Evolutionary conservation across 2,329 filamentous ascomycete species (phyloP).

Genomic region (Penicillium sp.): DNA sequence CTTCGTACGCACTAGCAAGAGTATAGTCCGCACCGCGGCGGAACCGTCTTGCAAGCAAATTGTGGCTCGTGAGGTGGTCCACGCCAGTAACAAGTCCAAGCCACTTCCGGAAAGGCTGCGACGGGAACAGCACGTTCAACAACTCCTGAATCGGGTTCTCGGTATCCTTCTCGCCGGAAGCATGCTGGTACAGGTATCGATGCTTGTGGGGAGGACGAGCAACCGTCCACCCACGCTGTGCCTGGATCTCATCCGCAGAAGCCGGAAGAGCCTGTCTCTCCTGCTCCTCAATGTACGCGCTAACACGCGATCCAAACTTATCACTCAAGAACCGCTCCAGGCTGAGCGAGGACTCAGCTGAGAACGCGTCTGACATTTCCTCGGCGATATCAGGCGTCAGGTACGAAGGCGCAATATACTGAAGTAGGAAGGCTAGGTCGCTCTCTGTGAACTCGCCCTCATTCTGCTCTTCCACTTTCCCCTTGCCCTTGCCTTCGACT

Average conservation of each 20-base stretch:
- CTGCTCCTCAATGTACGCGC: slow-evolving; percentile 66
- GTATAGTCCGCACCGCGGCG: slow-evolving; percentile 87
- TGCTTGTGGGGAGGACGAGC: slow-evolving; percentile 93
- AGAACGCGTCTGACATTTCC: slow-evolving; percentile 75
- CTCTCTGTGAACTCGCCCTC: slow-evolving; percentile 66
- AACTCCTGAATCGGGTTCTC: slow-evolving; percentile 68
- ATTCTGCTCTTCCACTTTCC: slow-evolving; percentile 50
- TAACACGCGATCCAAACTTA: slow-evolving; percentile 73
- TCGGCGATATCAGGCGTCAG: slow-evolving; percentile 89
- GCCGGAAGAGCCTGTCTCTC: slow-evolving; percentile 52
- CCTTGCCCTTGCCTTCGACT: slow-evolving; percentile 39
- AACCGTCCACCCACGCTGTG: slow-evolving; percentile 66
- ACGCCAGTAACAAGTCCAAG: slow-evolving; percentile 78
- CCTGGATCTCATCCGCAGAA: slow-evolving; percentile 57
- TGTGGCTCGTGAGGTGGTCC: slow-evolving; percentile 63
- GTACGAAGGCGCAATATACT: slow-evolving; percentile 87
- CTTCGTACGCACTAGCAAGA: slow-evolving; percentile 78
- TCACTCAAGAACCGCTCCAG: slow-evolving; percentile 75
- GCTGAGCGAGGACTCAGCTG: slow-evolving; percentile 78
- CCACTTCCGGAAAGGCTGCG: slow-evolving; percentile 84
- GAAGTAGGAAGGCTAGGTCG: slow-evolving; percentile 85
- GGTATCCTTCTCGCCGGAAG: slow-evolving; percentile 34
- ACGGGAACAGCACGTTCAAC: slow-evolving; percentile 78
- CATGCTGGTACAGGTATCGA: slow-evolving; percentile 78
- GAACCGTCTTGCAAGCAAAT: slow-evolving; percentile 83